Evolutionary conservation across 2,329 filamentous ascomycete genomes (phyloP), one percentile per base, ranked within the genome.

Genomic region (Daldinia eschscholtzii): DNA sequence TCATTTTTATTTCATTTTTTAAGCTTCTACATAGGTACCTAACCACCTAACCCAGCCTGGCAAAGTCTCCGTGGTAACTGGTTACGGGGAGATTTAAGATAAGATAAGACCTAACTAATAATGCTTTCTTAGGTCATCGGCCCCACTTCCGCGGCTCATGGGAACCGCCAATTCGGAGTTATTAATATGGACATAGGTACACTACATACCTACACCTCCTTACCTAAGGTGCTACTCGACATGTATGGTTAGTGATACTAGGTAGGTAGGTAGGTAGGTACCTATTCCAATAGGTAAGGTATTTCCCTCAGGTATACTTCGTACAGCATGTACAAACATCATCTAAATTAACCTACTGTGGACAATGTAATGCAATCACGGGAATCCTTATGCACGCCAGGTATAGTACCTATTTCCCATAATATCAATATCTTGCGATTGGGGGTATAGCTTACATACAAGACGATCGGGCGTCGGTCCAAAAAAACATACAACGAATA

Each of bases 401-500:
- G 20, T 23, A 23, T 23, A 23, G 20, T 23, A 23, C 20, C 20
- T 23, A 23, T 23, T 23, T 23, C 20, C 20, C 5, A 10, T 48
- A 50, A 50, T 46, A 46, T 46, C 20, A 15, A 26, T 44, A 35
- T 48, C 30, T 52, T 57, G 6, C 44, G 12, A 26, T 44, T 46
- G 6, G 33, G 46, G 33, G 46, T 30, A 35, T 42, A 28, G 35
- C 60, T 44, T 60, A 57, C 62, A 7, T 55, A 39, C 35, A 39
- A 39, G 30, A 55, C 30, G 52, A 55, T 37, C 23, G 12, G 23
- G 9, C 52, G 33, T 55, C 33, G 30, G 50, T 37, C 50, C 50
- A 35, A 55, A 55, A 65, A 59, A 37, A 37, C 26, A 30, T 50
- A 37, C 50, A 64, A 50, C 30, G 18, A 41, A 30, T 62, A 57